Evolutionary conservation across 202 grass and related monocot genomes (phyloP).

Genomic region (Zoysia matrella): DNA sequence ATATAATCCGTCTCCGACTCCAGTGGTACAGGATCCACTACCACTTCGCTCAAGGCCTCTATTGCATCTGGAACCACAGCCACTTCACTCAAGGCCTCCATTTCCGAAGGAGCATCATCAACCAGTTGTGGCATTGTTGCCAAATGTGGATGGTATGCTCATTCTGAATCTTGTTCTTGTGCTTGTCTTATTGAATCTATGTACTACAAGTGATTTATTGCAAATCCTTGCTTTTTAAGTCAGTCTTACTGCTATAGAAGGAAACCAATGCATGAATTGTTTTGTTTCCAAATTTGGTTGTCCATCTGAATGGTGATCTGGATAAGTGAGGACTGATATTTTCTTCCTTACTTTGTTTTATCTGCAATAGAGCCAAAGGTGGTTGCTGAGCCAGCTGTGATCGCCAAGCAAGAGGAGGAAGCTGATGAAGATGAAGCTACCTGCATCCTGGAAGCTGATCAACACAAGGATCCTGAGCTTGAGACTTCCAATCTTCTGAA

Average conservation of each 20-base stretch:
- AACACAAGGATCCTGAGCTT: conserved; percentile 35
- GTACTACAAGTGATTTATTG: conserved; percentile 34
- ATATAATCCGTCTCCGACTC: neutral
- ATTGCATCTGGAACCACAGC: neutral
- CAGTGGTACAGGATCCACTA: conserved; percentile 12
- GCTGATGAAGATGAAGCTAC: conserved; percentile 2
- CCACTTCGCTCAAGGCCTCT: neutral
- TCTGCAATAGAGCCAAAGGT: conserved; percentile 38
- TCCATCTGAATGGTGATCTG: conserved; percentile 25
- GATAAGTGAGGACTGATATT: conserved; percentile 38
- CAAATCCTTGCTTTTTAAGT: conserved; percentile 29
- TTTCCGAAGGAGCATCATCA: conserved; percentile 42
- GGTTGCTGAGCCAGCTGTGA: conserved; percentile 24
- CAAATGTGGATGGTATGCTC: conserved; percentile 53
- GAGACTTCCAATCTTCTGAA: conserved; percentile 49
- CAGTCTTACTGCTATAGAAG: conserved; percentile 24
- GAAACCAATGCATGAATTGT: conserved; percentile 31
- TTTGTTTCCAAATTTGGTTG: conserved; percentile 31
- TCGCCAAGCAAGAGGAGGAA: conserved; percentile 4
- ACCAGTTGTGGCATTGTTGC: conserved; percentile 40
- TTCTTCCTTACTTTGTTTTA: conserved; percentile 41
- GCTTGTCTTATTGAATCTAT: neutral
- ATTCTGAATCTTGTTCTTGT: too few species aligned
- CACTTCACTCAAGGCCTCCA: neutral
- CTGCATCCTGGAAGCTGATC: conserved; percentile 45